Evolutionary conservation across 108 stramenopile genomes (phyloP).

Genomic region (Skeletonema marinoi): DNA sequence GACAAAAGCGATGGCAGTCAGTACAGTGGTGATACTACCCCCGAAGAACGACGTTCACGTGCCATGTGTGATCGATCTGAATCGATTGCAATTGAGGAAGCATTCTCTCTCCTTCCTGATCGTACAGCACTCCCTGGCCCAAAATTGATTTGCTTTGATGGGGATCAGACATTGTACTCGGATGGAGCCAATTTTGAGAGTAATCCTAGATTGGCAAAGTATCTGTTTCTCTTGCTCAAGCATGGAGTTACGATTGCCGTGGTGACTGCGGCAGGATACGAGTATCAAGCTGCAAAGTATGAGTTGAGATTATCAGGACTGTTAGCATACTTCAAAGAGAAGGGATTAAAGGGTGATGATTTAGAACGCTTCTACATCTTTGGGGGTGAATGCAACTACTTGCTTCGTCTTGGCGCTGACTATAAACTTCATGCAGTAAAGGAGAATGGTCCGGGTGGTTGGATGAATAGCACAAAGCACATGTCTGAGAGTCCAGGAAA

Average conservation of each 20-base stretch:
- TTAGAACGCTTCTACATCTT: conserved; percentile 90
- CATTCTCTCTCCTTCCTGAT: conserved; percentile 18
- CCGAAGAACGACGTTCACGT: neutral
- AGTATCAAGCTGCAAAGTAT: conserved; percentile 87
- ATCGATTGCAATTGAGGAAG: conserved; percentile 33
- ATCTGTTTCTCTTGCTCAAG: conserved; percentile 69
- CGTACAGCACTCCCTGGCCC: conserved; percentile 61
- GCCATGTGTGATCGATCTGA: conserved; percentile 25
- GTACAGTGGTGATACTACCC: neutral
- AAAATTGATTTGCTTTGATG: conserved; percentile 89
- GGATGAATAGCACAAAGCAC: conserved; percentile 81
- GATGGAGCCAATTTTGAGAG: conserved; percentile 93
- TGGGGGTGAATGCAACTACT: conserved; percentile 95
- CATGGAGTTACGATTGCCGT: conserved; percentile 88
- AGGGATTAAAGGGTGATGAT: conserved; percentile 60
- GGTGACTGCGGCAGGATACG: conserved; percentile 95
- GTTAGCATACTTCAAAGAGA: conserved; percentile 73
- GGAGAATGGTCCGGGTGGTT: conserved; percentile 85
- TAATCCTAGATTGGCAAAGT: conserved; percentile 81
- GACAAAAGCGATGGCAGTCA: neutral
- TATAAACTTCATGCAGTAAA: conserved; percentile 76
- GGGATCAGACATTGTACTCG: conserved; percentile 90
- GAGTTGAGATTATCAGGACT: conserved; percentile 84
- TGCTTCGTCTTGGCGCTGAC: conserved; percentile 70
- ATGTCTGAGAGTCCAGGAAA: conserved; percentile 76